Evolutionary conservation across 1,284 basidiomycete species (phyloP).

Genomic region (Leccinum griseonigrum): DNA sequence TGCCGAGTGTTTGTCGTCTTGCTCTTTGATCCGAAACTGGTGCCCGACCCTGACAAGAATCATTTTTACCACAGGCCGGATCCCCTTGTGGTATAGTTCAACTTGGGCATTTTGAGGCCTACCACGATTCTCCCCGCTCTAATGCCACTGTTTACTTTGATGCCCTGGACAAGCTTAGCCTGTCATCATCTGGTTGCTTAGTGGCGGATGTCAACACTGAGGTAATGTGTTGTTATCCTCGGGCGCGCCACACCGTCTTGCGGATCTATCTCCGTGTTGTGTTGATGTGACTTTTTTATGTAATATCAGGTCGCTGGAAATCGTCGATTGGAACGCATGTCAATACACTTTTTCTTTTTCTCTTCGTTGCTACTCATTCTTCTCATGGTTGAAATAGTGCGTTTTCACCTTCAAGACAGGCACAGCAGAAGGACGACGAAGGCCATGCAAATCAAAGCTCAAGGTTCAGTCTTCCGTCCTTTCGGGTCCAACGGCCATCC

Average conservation of each 20-base stretch:
- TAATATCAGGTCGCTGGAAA: constrained; percentile 14
- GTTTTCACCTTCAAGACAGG: constrained; percentile 7
- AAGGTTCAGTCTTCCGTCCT: constrained; percentile 19
- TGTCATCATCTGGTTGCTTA: constrained; percentile 2
- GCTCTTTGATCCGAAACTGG: background rate
- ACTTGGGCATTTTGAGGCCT: background rate
- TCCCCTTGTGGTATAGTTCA: background rate
- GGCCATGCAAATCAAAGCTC: constrained; percentile 8
- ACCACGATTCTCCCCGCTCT: constrained; percentile 9
- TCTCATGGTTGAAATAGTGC: constrained; percentile 16
- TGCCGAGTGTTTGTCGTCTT: constrained; percentile 4
- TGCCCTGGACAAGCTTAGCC: constrained; percentile 18
- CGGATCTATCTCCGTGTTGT: constrained; percentile 6
- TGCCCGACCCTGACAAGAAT: constrained; percentile 11
- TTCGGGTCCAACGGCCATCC: constrained; percentile 22
- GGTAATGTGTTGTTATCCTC: constrained; percentile 6
- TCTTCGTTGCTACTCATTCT: constrained; percentile 6
- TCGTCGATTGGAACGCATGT: constrained; percentile 15
- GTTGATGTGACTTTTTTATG: background rate
- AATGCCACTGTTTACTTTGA: constrained; percentile 24
- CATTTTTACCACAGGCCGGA: constrained; percentile 11
- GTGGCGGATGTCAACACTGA: constrained; percentile 5
- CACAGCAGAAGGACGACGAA: constrained; percentile 1
- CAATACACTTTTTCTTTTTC: constrained; percentile 13
- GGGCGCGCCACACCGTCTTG: background rate